Percentiles rank a stretch among this genome's conserved stretches.
phyloP scores from a whole-genome alignment of 2,329 filamentous ascomycete genomes.

The Fusarium verticillioides region DNA sequence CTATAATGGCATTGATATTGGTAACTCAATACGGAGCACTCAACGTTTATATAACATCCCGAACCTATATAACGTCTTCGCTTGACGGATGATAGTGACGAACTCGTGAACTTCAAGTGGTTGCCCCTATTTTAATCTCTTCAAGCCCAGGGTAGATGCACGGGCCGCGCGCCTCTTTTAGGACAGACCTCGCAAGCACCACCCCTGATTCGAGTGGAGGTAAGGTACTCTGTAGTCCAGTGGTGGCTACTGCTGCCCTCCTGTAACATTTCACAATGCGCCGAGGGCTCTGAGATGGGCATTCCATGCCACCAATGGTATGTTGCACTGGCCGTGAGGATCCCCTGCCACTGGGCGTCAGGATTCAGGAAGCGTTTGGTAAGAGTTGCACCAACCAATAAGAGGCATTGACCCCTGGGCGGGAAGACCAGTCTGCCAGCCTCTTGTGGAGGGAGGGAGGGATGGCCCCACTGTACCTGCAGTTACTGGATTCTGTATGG shows the following conservation, averaged over 20 bases:
- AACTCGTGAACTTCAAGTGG: conserved; percentile 20
- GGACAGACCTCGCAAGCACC: not conserved
- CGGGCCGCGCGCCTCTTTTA: conserved; percentile 19
- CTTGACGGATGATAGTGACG: conserved; percentile 16
- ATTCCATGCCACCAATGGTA: conserved; percentile 42
- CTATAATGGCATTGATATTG: not conserved
- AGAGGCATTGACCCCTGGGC: conserved; percentile 29
- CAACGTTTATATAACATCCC: not conserved
- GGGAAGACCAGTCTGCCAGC: conserved; percentile 23
- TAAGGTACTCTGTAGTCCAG: not conserved
- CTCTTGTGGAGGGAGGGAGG: conserved; percentile 13
- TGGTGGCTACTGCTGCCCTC: conserved; percentile 16
- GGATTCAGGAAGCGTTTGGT: conserved; percentile 40
- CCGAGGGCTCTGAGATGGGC: conserved; percentile 14
- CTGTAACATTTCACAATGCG: conserved; percentile 17
- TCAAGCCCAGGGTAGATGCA: conserved; percentile 19
- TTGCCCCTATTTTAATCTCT: conserved; percentile 35
- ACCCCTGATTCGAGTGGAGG: conserved; percentile 21
- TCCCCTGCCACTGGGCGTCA: conserved; percentile 36
- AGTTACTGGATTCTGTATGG: conserved; percentile 18
- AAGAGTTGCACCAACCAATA: conserved; percentile 30
- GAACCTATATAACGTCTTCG: conserved; percentile 14
- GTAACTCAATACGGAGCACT: not conserved
- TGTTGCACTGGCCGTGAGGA: conserved; percentile 17
- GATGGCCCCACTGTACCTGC: conserved; percentile 30